Evolutionary conservation across 768 basidiomycete species (phyloP), one percentile per base, ranked within the genome.

Genomic region (Amanita rimosa): DNA sequence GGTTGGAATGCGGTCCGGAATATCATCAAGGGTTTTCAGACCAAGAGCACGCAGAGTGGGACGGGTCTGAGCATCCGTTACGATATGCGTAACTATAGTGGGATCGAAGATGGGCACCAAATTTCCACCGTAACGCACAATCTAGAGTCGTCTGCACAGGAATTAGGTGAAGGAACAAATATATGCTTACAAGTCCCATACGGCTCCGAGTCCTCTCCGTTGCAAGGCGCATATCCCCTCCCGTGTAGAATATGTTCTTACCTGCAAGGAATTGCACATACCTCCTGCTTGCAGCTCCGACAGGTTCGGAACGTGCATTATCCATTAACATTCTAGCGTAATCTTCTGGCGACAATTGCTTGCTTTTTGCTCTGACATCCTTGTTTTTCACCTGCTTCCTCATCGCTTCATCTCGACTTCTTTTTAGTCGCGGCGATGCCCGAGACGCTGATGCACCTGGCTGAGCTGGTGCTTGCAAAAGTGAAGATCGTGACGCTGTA

Each of bases 1-100:
- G 9, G 77, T 79, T 8, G 81, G 79, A 9, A 85, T 79, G 37
- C 75, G 65, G n/a, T 69, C 59, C 3, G 85, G 84, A 38, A 89
- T 80, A 3, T 84, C 73, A 6, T 60, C 62, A 13, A 81, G 60
- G 4, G 43, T 58, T 54, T 70, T 76, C 17, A 83, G 56, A 1
- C 76, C 76, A 3, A 83, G 63, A 1, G 70, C 64, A 16, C 66
- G 57, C 36, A 72, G 54, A 36, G 69, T 64, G 13, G 66, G 49
- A 11, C 50, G 45, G 29, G 47, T 44, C 35, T 53, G 53, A 3
- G 64, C 60, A 44, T 77, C 78, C 6, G 78, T 77, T 27, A 89
- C 69, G 46, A 90, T 80, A 55, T 87, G 83, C 3, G 86, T 86
- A 24, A 83, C 75, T 6, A 60, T 52, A 4, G 57, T 52, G 2